Conservation (phyloP, 1,284 basidiomycete genomes). For the Singerocomus inundabilis region DNA sequence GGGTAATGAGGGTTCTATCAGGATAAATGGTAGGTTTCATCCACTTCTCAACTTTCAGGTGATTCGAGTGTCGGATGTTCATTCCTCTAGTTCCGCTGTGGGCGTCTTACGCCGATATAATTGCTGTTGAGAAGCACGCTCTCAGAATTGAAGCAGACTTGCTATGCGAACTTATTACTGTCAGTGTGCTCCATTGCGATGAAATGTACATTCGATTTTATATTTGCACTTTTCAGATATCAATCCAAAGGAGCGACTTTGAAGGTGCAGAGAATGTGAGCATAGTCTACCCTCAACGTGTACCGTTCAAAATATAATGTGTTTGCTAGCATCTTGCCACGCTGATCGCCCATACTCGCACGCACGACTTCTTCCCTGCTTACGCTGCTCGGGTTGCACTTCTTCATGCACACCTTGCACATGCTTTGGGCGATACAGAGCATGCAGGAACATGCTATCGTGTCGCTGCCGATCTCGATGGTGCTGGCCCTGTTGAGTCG, state of each 20-base stretch:
- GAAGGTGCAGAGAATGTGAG: slow-evolving; percentile 51
- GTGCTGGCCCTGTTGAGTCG: slow-evolving; percentile 25
- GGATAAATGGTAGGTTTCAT: slow-evolving; percentile 26
- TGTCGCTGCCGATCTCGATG: slow-evolving; percentile 50
- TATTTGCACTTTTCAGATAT: slow-evolving; percentile 41
- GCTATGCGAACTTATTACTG: slow-evolving; percentile 62
- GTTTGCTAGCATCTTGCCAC: slow-evolving; percentile 46
- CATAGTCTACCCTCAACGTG: neutral
- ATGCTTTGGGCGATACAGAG: slow-evolving; percentile 47
- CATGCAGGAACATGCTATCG: slow-evolving; percentile 61
- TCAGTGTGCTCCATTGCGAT: slow-evolving; percentile 32
- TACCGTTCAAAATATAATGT: neutral
- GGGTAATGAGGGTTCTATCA: slow-evolving; percentile 14
- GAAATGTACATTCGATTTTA: neutral
- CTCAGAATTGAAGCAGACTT: slow-evolving; percentile 68
- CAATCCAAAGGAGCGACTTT: slow-evolving; percentile 65
- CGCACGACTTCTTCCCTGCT: slow-evolving; percentile 48
- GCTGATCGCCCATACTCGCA: slow-evolving; percentile 62
- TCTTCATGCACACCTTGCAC: slow-evolving; percentile 69
- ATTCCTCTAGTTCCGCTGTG: slow-evolving; percentile 37
- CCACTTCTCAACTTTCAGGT: neutral
- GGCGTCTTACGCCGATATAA: slow-evolving; percentile 50
- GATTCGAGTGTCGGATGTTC: neutral
- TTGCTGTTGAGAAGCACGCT: slow-evolving; percentile 48
- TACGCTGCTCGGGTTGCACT: slow-evolving; percentile 65